Conservation (phyloP, 257 asterid species). For the Capsicum baccatum region DNA sequence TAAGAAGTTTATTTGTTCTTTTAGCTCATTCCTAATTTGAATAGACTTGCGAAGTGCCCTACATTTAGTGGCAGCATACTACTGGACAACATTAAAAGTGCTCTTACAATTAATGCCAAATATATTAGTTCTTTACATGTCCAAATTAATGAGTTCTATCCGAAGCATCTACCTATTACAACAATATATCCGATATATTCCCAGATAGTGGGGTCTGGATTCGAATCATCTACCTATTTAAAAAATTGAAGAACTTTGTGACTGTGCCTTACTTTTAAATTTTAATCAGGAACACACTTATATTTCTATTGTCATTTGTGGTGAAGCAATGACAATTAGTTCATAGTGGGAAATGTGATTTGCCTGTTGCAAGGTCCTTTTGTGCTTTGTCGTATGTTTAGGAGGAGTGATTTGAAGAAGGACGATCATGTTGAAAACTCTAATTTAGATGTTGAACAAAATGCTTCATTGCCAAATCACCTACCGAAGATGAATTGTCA, state of each 20-base stretch:
- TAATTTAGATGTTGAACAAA: slow-evolving; percentile 4
- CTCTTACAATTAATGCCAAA: too few relatives aligned
- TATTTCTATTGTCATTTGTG: background rate
- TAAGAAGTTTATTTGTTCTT: background rate
- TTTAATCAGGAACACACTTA: background rate
- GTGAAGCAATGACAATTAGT: background rate
- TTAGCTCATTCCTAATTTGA: too few relatives aligned
- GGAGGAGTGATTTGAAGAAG: slow-evolving; percentile 65
- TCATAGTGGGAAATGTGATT: background rate
- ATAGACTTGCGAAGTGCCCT: too few relatives aligned
- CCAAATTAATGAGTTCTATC: too few relatives aligned
- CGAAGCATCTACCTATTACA: too few relatives aligned
- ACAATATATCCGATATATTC: too few relatives aligned
- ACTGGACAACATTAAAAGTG: too few relatives aligned
- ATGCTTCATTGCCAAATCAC: slow-evolving; percentile 45
- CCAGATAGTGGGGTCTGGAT: too few relatives aligned
- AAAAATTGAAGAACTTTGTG: too few relatives aligned
- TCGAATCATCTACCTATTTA: too few relatives aligned
- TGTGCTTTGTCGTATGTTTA: slow-evolving; percentile 90
- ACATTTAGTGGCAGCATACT: too few relatives aligned
- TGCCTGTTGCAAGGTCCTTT: slow-evolving; percentile 62
- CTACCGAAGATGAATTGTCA: slow-evolving; percentile 54
- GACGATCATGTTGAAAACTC: slow-evolving; percentile 60
- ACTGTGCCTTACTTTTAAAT: background rate
- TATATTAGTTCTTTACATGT: too few relatives aligned